Evolutionary conservation across 2,329 filamentous ascomycete genomes (phyloP), one percentile per base, ranked within the genome.

Genomic region (Thermochaetoides dissita): DNA sequence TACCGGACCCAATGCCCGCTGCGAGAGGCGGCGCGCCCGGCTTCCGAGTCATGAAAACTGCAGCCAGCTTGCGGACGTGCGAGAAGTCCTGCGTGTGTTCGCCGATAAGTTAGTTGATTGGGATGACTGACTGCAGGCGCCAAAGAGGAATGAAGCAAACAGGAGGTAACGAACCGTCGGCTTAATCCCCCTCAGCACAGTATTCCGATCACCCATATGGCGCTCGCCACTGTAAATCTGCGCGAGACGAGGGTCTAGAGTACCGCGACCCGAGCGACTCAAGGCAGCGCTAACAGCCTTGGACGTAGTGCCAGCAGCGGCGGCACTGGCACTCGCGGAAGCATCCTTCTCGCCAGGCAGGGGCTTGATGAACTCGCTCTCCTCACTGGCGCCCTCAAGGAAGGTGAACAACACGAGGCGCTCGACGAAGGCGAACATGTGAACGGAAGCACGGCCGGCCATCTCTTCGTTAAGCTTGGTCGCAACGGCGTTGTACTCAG

Each of bases 221-320:
- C 91, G 74, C 71, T 98, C 91, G 10, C 84, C 83, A 52, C 83
- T 84, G 63, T 95, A 96, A 43, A 96, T 94, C 55, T 84, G 83
- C 46, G 82, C 76, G 53, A 96, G 63, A 47, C 87, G 69, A 34
- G 88, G 84, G 62, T 95, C 87, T 54, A 91, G 59, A 3, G 70
- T 74, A 17, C 78, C 76, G 61, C 84, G 76, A 17, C 76, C 73
- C 10, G 73, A 63, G 52, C 75, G 66, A 48, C 66, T 64, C 17
- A 64, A 61, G 41, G 63, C 59, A 41, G 69, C 64, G 3, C 37
- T 61, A 35, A 60, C 59, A 9, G 63, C 59, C 54, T 63, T 63
- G 8, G 58, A 58, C 57, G 59, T 11, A 46, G 59, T 59, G 1
- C 58, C 56, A 44, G 45, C 39, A 8, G 63, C 61, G 1, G 63